Evolutionary conservation across 805 yeast genomes (phyloP).

Genomic region (Metschnikowia gelsemii): DNA sequence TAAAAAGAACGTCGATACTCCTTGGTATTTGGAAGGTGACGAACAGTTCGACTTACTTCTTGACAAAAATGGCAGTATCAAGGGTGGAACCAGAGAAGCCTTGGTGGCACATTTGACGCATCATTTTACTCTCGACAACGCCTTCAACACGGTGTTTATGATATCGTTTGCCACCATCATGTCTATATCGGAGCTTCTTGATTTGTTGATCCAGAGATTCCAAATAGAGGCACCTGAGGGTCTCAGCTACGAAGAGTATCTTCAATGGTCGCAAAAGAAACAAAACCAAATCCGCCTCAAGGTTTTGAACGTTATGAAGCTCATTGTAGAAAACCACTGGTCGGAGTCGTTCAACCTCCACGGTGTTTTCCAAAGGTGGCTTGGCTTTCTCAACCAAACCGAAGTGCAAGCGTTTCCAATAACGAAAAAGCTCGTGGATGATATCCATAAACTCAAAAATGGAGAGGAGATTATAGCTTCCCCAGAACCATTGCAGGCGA

Average conservation of each 20-base stretch:
- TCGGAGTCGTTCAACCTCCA: constrained; percentile 55
- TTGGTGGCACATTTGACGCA: constrained; percentile 77
- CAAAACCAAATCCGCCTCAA: constrained; percentile 64
- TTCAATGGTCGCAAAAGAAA: constrained; percentile 71
- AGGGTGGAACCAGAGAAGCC: constrained; percentile 82
- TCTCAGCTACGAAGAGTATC: constrained; percentile 75
- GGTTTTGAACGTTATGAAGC: constrained; percentile 64
- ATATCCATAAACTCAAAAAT: constrained; percentile 26
- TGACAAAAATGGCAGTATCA: constrained; percentile 68
- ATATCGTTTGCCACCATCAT: constrained; percentile 75
- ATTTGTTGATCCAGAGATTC: constrained; percentile 61
- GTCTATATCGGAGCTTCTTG: constrained; percentile 61
- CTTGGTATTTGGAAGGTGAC: constrained; percentile 74
- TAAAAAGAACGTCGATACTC: constrained; percentile 43
- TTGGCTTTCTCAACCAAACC: constrained; percentile 25
- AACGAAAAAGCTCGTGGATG: constrained; percentile 29
- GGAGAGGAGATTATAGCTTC: constrained; percentile 26
- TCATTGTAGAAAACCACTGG: constrained; percentile 72
- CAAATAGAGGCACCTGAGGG: constrained; percentile 83
- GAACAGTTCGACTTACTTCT: constrained; percentile 54
- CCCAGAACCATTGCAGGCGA: constrained; percentile 29
- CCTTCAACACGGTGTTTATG: constrained; percentile 67
- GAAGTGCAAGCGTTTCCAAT: constrained; percentile 28
- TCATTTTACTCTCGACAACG: constrained; percentile 60
- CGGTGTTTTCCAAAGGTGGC: constrained; percentile 38